Percentiles rank a stretch among this genome's conserved stretches.
phyloP scores from a whole-genome alignment of 2,329 filamentous ascomycete species.

The Claviceps citrina region DNA sequence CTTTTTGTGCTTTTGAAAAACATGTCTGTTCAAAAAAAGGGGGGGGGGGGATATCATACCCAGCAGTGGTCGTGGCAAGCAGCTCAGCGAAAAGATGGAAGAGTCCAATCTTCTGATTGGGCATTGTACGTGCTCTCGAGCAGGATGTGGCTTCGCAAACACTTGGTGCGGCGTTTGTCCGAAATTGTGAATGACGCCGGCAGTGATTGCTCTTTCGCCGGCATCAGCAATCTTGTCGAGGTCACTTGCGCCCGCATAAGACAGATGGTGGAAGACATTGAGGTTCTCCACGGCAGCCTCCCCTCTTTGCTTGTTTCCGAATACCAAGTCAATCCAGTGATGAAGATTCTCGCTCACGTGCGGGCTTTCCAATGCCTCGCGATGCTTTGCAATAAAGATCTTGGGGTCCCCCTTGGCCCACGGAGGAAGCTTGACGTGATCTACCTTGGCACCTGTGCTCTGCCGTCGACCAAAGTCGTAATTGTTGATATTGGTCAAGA shows the following conservation, averaged over 20 bases:
- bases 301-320: slow-evolving; percentile 84
- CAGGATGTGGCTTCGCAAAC: slow-evolving; percentile 65
- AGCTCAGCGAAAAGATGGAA: slow-evolving; percentile 58
- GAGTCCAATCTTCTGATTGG: slow-evolving; percentile 60
- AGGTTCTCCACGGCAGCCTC: slow-evolving; percentile 81
- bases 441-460: slow-evolving; percentile 62
- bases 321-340: slow-evolving; percentile 90
- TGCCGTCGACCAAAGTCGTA: slow-evolving; percentile 89
- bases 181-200: slow-evolving; percentile 96
- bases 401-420: slow-evolving; percentile 96
- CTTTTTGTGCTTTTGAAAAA: too few species aligned
- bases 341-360: slow-evolving; percentile 83
- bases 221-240: slow-evolving; percentile 82
- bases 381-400: slow-evolving; percentile 87
- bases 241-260: slow-evolving; percentile 86
- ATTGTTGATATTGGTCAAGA: slow-evolving; percentile 80
- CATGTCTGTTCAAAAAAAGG: too few species aligned
- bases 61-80: slow-evolving; percentile 63
- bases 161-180: slow-evolving; percentile 94
- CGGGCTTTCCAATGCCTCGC: slow-evolving; percentile 87
- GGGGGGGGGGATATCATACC: slow-evolving; percentile 24
- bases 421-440: slow-evolving; percentile 75
- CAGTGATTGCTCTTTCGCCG: slow-evolving; percentile 72
- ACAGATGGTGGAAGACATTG: slow-evolving; percentile 93
- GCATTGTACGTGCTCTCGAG: slow-evolving; percentile 52